Percentiles rank a stretch among this genome's conserved stretches.
Conservation (phyloP, 1,139 yeast genomes). For the Kodamaea fungicola region DNA sequence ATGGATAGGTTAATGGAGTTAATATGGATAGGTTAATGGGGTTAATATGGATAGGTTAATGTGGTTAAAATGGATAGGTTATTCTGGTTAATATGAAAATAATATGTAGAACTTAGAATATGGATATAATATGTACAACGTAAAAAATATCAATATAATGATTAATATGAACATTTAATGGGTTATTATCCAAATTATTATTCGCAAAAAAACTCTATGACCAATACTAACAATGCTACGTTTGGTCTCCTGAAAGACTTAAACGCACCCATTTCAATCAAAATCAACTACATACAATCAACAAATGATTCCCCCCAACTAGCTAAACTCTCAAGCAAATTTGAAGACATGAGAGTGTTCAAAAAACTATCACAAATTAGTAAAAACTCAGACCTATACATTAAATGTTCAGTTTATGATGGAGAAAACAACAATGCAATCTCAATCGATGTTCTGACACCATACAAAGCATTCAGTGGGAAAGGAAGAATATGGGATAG, state of each 20-base stretch:
- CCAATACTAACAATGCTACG: slow-evolving; percentile 33
- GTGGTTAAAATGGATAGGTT: background rate
- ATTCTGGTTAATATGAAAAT: background rate
- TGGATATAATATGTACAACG: too few relatives aligned
- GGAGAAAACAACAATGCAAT: slow-evolving; percentile 56
- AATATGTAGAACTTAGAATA: too few relatives aligned
- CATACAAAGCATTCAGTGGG: slow-evolving; percentile 57
- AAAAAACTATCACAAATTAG: slow-evolving; percentile 50
- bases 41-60: background rate
- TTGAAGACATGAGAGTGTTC: slow-evolving; percentile 51
- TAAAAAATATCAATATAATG: too few relatives aligned
- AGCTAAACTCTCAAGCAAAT: slow-evolving; percentile 41
- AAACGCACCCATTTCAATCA: slow-evolving; percentile 44
- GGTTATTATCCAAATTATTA: too few relatives aligned
- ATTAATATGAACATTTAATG: too few relatives aligned
- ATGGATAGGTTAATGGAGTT: too few relatives aligned
- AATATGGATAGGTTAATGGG: too few relatives aligned
- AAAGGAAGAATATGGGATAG: slow-evolving; percentile 45
- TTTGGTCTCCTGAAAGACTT: slow-evolving; percentile 79
- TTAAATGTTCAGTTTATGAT: slow-evolving; percentile 57
- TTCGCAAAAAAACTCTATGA: background rate
- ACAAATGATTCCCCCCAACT: slow-evolving; percentile 10
- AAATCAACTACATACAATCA: slow-evolving; percentile 18
- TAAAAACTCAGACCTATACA: slow-evolving; percentile 57
- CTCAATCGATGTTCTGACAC: slow-evolving; percentile 65